Base-by-base conservation (phyloP, 257 asterid species). In the Penstemon newberryi region DNA sequence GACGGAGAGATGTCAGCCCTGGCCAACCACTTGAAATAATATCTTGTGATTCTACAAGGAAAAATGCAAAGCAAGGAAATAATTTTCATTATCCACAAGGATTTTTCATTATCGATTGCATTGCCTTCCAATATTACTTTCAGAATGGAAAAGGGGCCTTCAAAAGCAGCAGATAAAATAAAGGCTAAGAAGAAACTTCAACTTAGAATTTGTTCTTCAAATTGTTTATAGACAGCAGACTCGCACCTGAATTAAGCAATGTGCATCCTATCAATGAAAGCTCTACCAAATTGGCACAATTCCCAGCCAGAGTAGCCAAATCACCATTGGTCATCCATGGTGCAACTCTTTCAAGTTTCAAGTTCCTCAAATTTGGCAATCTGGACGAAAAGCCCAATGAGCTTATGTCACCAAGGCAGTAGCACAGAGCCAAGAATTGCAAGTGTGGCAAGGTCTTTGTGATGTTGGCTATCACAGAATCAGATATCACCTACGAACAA, bases 1-100 rank as follows among this genome's bases (percentile, higher is more conserved):
- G 85, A 79, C 83, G 88, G 63, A 92, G 82, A 51, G 82, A 77
- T 70, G 79, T 80, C 82, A 92, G 80, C 57, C 96, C 96, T 50
- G 96, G 98, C 96, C 96, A 89, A 49, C 96, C 86, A 64, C 75
- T 76, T 75, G 94, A 84, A 81, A 92, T 89, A 44, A 88, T 79
- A 73, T 72, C 80, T 70, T 84, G 98, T 70, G 98, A 80, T 75
- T 79, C 98, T 87, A 80, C 77, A 76, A 58, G 70, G 67, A 67
- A 46, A 25, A 25, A 69, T 41, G 56, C 58, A 69, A 64, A 65
- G 18, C 53, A 70, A 68, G 50, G 52, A 67, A 63, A 15, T 46
- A 62, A 7, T 7, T 12, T 55, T 54, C 39, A 73, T 57, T 60
- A 71, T 25, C 33, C 33, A 25, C 33, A 25, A 25, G 1, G 33